Evolutionary conservation across 768 basidiomycete genomes (phyloP).

Genomic region (Suillus lakei): DNA sequence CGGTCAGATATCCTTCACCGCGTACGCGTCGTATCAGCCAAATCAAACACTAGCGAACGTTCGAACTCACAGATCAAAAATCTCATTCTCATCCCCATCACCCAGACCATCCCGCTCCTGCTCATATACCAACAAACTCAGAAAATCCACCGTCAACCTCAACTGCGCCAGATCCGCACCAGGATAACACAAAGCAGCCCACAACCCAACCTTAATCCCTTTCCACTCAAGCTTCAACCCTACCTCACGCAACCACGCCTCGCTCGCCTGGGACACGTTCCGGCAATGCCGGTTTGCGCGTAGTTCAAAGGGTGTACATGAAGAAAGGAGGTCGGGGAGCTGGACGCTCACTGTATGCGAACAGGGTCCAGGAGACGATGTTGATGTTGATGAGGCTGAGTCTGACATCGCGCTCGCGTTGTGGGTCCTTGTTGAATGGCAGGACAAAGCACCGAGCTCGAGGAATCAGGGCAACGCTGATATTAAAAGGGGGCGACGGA

Average conservation of each 20-base stretch:
- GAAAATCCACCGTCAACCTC: conserved; percentile 53
- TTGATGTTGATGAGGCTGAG: background rate
- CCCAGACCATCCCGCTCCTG: conserved; percentile 11
- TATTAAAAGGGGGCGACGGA: background rate
- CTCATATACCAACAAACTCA: conserved; percentile 45
- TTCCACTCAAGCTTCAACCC: conserved; percentile 28
- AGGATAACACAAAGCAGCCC: conserved; percentile 64
- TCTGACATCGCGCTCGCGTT: background rate
- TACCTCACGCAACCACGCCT: conserved; percentile 30
- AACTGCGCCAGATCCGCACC: conserved; percentile 61
- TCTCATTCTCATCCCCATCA: conserved; percentile 19
- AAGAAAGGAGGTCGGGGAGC: conserved; percentile 32
- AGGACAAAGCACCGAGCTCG: too few relatives aligned
- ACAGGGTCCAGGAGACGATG: background rate
- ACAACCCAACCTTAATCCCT: conserved; percentile 49
- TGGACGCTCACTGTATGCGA: conserved; percentile 29
- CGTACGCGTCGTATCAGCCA: conserved; percentile 5
- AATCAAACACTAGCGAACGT: conserved; percentile 8
- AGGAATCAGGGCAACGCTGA: background rate
- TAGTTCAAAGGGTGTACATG: conserved; percentile 30
- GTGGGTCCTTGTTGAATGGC: background rate
- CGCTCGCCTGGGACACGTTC: conserved; percentile 31
- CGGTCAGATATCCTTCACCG: conserved; percentile 44
- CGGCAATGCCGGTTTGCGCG: conserved; percentile 34
- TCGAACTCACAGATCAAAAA: conserved; percentile 30